phyloP scores from a whole-genome alignment of 1,284 basidiomycete species.

The Microbotryum violaceum region DNA sequence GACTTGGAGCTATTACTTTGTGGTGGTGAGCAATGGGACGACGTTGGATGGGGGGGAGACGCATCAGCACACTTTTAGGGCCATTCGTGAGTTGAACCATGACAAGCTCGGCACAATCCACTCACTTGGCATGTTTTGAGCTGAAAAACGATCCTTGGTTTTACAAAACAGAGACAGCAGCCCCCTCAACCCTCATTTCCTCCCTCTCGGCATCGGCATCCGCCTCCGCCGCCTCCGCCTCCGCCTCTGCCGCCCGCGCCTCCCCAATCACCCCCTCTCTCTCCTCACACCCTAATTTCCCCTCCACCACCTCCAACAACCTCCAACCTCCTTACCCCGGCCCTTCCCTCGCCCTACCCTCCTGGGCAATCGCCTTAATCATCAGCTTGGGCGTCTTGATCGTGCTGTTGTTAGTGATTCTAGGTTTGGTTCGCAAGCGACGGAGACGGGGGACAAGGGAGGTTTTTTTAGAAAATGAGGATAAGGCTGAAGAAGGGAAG shows the following conservation, averaged over 20 bases:
- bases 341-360: constrained; percentile 50
- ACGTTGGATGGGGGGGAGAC: constrained; percentile 51
- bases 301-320: constrained; percentile 2
- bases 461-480: no score
- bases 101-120: neutral
- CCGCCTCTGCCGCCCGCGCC: constrained; percentile 14
- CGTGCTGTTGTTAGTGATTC: no score
- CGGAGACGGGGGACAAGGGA: no score
- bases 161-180: constrained; percentile 20
- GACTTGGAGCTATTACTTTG: constrained; percentile 62
- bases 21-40: constrained; percentile 53
- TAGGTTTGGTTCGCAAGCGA: no score
- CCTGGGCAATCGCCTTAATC: constrained; percentile 82
- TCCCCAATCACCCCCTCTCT: neutral
- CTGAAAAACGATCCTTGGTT: no score
- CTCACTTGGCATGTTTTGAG: neutral
- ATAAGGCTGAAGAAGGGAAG: no score
- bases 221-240: constrained; percentile 30
- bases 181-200: constrained; percentile 21
- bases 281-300: neutral
- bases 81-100: constrained; percentile 56
- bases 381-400: constrained; percentile 64
- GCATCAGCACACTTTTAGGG: constrained; percentile 61
- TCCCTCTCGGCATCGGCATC: constrained; percentile 24
- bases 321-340: constrained; percentile 20